Base-by-base conservation (phyloP, 2,329 filamentous ascomycete genomes). In the Sarocladium brachiariae region DNA sequence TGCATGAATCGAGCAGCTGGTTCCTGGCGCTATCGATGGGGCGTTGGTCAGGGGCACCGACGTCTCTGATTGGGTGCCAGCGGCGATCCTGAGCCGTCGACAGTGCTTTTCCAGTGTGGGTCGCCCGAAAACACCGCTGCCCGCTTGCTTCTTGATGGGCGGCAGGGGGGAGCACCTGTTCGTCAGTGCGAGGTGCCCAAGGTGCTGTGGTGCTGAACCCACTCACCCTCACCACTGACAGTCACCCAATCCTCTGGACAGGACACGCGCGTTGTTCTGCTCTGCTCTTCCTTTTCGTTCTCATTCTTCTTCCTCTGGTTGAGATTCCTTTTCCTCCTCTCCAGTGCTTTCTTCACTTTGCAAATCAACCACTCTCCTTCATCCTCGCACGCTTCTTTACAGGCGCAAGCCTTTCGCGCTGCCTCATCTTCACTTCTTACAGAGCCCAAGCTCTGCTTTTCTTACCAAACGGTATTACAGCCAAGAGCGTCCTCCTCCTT, bases 11-110 rank as follows among this genome's bases (percentile, higher is more conserved):
- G 43, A 47, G 27, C 27, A 47, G 14, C 43, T 24, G 43, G 43
- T 47, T 47, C 43, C 43, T 47, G 43, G 43, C 43, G 43, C 43
- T 47, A 47, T 47, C 43, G 43, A 47, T 23, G 27, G 43, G 23
- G 21, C 5, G 43, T 9, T 13, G 24, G 21, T 13, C n/a, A n/a
- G n/a, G n/a, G n/a, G n/a, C n/a, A n/a, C n/a, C n/a, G 27, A 23
- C 7, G 7, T 47, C 10, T 33, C 25, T 47, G 43, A 47, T 47
- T 47, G 43, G 43, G 14, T 47, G 27, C 43, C 33, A 16, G 43
- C 9, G 25, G 27, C 25, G n/a, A 47, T 47, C 43, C 43, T 19
- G 27, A 25, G 23, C 39, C n/a, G 3, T 43, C 39, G 10, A 7
- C 39, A 43, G 39, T 19, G 21, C 21, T 21, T n/a, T 19, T 25